Evolutionary conservation across 352 stramenopile genomes (phyloP), one percentile per base, ranked within the genome.

Genomic region (Peronospora destructor): DNA sequence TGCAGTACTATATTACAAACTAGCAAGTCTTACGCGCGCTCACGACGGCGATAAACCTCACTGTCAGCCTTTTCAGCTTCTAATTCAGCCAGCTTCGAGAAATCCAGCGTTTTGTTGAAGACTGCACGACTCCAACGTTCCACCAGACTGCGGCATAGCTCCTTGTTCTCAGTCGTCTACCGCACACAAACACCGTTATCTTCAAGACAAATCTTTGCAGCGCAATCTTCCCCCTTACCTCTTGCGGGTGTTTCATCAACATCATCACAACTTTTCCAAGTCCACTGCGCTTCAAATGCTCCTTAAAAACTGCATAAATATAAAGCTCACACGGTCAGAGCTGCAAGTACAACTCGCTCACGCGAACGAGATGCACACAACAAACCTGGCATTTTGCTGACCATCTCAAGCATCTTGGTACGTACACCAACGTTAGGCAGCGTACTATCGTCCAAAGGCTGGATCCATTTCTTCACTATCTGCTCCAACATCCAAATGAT

Each of bases 401-500:
- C 67, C 69, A 91, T 88, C 8, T 91, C 70, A 8, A 94, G 66
- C 73, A 94, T 88, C 59, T 87, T 92, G 37, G 84, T 87, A 25
- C 84, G 80, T 33, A 94, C 60, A n/a, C 84, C 79, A 8, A 94
- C 67, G 49, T 92, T 94, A 11, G 84, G 80, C 37, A 94, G 55
- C 32, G 76, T 56, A 16, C 79, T 77, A 37, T 91, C 70, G 1
- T 92, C 84, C 32, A 91, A 39, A 19, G 84, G 84, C 49, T 92
- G 81, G 32, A 94, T 94, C 84, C 84, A 94, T 52, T 92, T 91
- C 61, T 91, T 94, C 43, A 94, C 77, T 54, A 94, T 85, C 82
- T 93, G 34, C 14, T 41, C 32, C 26, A 16, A 57, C 16, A 41
- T n/a, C 9, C 1, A 37, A 46, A 29, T 33, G 4, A 6, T 26